phyloP scores from a whole-genome alignment of 2,329 filamentous ascomycete species.

The Colletotrichum paranaense region DNA sequence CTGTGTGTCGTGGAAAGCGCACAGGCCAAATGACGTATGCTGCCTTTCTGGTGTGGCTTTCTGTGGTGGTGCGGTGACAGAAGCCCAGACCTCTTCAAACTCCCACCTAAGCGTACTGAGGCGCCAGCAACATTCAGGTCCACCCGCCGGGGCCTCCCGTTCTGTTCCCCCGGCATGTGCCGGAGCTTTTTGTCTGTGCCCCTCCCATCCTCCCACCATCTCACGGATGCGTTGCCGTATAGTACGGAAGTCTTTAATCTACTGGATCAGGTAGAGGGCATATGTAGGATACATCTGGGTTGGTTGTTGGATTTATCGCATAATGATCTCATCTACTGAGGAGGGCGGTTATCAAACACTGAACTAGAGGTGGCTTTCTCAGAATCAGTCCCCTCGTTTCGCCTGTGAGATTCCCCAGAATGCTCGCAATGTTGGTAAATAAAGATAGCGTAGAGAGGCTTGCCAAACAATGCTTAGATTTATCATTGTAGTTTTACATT shows the following conservation, averaged over 20 bases:
- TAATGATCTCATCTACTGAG: too few species aligned
- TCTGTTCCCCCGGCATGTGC: conserved; percentile 11
- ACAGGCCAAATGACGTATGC: conserved; percentile 8
- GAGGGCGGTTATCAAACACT: too few species aligned
- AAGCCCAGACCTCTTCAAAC: conserved; percentile 3
- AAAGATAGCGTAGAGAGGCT: too few species aligned
- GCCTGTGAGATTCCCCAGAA: too few species aligned
- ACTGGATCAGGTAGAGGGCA: too few species aligned
- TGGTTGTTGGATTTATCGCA: too few species aligned
- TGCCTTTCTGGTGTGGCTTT: background rate
- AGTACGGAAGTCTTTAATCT: background rate
- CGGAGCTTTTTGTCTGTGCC: background rate
- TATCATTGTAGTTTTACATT: too few species aligned
- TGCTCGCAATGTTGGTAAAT: too few species aligned
- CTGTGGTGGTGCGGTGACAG: background rate
- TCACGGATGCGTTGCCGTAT: background rate
- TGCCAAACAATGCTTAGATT: too few species aligned
- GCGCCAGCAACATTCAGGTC: background rate
- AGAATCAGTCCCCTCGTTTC: too few species aligned
- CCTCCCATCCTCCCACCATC: background rate
- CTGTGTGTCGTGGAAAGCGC: background rate
- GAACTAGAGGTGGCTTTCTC: too few species aligned
- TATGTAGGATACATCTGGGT: too few species aligned
- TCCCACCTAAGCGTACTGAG: background rate
- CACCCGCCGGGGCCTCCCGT: conserved; percentile 19